Base-by-base conservation (phyloP, 495 filamentous ascomycete species). In the Hypoxylon lienhwacheense region DNA sequence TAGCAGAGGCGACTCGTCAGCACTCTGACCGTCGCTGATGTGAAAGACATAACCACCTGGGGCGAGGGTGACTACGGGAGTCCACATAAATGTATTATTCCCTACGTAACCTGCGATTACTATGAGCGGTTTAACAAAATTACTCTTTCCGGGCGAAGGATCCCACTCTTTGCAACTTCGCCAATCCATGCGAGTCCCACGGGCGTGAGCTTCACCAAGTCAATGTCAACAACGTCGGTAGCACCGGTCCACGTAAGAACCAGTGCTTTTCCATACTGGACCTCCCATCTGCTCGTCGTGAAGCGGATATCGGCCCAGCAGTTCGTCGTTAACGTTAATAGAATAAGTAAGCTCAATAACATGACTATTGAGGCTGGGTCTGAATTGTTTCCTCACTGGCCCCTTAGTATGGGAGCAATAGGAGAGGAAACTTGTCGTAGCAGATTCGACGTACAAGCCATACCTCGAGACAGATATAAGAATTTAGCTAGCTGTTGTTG, bases 221-320 rank as follows among this genome's bases (percentile, higher is more conserved):
- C 15, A 24, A 59, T 48, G 20, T 43, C 33, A 24, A 59, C 48
- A 4, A 33, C 14, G 8, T 43, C 48, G 7, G 6, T 33, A 7
- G 48, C 40, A 26, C 25, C 32, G 4, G 43, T 22, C 55, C 55
- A 59, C 3, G 37, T 24, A 19, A 59, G 35, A 21, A 39, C 16
- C 0, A 59, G 24, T 15, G 48, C 12, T 17, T 29, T 37, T 14
- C 16, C 55, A 4, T 22, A 28, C 12, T 26, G 22, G 10, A 48
- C n/a, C 15, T 47, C 37, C 49, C 55, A 53, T 35, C 3, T 22
- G 19, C 14, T 11, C 11, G 41, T 59, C 24, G 47, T 59, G 55
- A 59, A 53, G 28, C 17, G 47, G 16, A 58, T 2, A 10, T 4
- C 21, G 26, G 47, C 33, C n/a, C 8, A 11, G 15, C 47, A 58